Evolutionary conservation across 2,329 filamentous ascomycete species (phyloP).

Genomic region (Monilinia fructigena): DNA sequence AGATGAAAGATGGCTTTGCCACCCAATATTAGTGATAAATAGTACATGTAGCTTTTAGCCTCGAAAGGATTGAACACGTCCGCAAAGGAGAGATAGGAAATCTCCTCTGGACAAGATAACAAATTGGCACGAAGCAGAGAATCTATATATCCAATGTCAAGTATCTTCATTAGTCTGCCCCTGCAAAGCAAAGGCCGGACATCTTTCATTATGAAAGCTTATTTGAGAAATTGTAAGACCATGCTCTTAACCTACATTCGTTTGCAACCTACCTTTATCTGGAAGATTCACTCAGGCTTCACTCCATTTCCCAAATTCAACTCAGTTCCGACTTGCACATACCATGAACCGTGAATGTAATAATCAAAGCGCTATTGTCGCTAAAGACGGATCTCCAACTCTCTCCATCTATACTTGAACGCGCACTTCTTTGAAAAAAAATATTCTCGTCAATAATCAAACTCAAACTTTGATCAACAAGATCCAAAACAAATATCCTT

Average conservation of each 20-base stretch:
- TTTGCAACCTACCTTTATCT: background rate
- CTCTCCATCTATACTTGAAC: background rate
- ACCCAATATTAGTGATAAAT: background rate
- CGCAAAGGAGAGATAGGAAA: too few species aligned
- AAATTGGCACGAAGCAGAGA: too few species aligned
- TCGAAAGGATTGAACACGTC: too few species aligned
- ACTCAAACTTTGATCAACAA: background rate
- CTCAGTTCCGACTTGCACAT: background rate
- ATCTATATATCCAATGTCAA: too few species aligned
- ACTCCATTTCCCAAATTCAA: background rate
- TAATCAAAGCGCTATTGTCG: background rate
- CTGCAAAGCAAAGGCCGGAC: fast-evolving
- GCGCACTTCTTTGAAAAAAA: background rate
- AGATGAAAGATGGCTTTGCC: background rate
- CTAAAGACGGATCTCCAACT: background rate
- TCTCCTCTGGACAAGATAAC: too few species aligned
- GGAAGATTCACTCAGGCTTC: background rate
- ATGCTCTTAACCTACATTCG: background rate
- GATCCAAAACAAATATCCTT: background rate
- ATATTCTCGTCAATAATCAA: background rate
- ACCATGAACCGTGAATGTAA: background rate
- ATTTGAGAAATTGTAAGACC: background rate
- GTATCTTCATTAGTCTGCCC: too few species aligned
- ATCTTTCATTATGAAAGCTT: background rate
- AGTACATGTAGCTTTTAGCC: too few species aligned